phyloP scores from a whole-genome alignment of 2,329 filamentous ascomycete species.

The Scedosporium minutisporum region DNA sequence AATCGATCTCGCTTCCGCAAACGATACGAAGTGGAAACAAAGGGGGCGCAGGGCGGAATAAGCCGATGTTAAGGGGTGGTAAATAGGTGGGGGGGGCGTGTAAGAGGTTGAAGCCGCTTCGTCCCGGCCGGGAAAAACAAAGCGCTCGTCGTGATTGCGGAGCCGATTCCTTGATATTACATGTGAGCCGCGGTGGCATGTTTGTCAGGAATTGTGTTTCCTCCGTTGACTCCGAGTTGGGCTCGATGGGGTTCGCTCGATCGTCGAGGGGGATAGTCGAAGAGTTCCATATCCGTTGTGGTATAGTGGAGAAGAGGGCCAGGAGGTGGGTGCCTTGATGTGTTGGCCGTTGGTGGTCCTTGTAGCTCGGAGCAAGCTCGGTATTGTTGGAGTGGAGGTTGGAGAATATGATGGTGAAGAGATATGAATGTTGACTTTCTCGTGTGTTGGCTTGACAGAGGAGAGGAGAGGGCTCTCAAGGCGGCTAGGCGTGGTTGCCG shows the following conservation, averaged over 20 bases:
- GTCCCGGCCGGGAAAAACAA: neutral
- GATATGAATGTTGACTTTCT: no score
- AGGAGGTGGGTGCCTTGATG: no score
- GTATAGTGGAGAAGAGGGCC: no score
- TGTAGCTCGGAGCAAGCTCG: no score
- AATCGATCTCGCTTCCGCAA: neutral
- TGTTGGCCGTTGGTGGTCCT: no score
- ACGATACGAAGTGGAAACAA: neutral
- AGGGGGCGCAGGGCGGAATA: neutral
- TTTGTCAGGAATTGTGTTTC: neutral
- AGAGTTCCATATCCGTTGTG: no score
- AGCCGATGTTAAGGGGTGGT: neutral
- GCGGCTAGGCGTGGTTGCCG: no score
- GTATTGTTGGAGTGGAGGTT: no score
- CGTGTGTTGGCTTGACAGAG: no score
- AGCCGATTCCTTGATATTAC: neutral
- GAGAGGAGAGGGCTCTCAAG: no score
- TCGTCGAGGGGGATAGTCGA: no score
- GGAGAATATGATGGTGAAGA: no score
- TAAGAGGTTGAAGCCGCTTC: neutral
- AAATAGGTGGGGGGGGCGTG: neutral
- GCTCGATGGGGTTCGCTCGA: neutral
- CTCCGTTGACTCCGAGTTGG: neutral
- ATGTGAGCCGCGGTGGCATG: neutral
- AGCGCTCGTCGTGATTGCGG: neutral